Base-by-base conservation (phyloP, 2,329 filamentous ascomycete genomes). In the Fusarium newnesense region DNA sequence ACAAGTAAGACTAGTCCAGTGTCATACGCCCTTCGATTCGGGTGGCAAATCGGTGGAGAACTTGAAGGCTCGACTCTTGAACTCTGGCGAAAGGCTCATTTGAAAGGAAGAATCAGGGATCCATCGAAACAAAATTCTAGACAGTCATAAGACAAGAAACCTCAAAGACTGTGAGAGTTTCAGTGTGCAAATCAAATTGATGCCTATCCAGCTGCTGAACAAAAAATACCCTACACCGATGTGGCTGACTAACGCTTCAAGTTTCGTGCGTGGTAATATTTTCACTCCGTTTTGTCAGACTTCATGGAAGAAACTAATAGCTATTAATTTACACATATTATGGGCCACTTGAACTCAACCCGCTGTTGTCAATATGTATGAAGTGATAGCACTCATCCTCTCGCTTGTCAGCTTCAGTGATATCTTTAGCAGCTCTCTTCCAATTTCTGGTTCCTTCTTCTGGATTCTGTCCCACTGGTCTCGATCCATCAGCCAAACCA, bases 341-440 rank as follows among this genome's bases (percentile, higher is more conserved):
- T 43, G 28, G 18, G 15, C 19, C 53, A 67, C 40, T 42, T 19
- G 21, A 34, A 34, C 36, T 57, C 71, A 87, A 42, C 84, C 85
- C 47, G 85, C 86, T 78, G 85, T 85, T 15, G 85, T 87, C 75
- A 88, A 69, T 34, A 87, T 86, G 63, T 88, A 87, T 52, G 85
- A 86, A 11, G 90, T 92, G 76, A 92, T 91, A 10, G 89, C 87
- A 70, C 84, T 87, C 94, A 98, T 97, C 75, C 96, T 88, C 87
- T 99, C 96, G 64, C 93, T 97, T 46, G 96, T 98, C 80, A 99
- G 83, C 86, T 97, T 98, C 80, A 99, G 82, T n/a, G 93, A 93
- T 57, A 98, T 91, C 77, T 91, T 92, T 80, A 99, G 82, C 78
- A 99, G 79, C 83, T 99, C 96, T 77, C 90, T 88, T 53, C 94